phyloP scores from a whole-genome alignment of 2,329 filamentous ascomycete genomes.

The Xylariomycetidae sp. region DNA sequence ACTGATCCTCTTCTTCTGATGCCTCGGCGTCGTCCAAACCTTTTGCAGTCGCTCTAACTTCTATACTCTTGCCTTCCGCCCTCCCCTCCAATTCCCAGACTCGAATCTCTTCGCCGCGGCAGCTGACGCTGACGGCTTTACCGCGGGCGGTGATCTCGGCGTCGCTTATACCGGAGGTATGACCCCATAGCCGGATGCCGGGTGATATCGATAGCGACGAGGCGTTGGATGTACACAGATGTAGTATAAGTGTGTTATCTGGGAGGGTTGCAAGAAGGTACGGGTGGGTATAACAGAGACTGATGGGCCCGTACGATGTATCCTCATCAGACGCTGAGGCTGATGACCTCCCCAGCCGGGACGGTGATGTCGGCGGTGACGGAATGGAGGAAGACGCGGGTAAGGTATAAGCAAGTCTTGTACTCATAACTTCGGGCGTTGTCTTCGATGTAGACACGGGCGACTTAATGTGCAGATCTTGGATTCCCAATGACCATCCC shows the following conservation, averaged over 20 bases:
- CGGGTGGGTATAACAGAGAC: conserved; percentile 70
- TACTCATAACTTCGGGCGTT: conserved; percentile 31
- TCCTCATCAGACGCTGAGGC: conserved; percentile 3
- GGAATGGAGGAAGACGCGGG: conserved; percentile 18
- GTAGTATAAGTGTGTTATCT: conserved; percentile 82
- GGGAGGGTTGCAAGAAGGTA: conserved; percentile 80
- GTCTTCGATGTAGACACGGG: conserved; percentile 20
- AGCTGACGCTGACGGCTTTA: conserved; percentile 86
- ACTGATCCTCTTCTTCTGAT: conserved; percentile 1
- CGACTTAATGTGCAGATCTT: conserved; percentile 67
- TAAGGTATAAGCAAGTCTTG: conserved; percentile 35
- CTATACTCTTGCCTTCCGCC: conserved; percentile 43
- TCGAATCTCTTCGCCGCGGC: conserved; percentile 70
- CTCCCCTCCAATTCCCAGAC: conserved; percentile 87
- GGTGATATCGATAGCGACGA: conserved; percentile 63
- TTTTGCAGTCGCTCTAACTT: conserved; percentile 40
- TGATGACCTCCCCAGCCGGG: conserved; percentile 8
- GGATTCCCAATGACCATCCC: conserved; percentile 88
- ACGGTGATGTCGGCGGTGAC: conserved; percentile 21
- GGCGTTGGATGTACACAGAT: conserved; percentile 71
- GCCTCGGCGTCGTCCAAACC: conserved; percentile 15
- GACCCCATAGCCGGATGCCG: conserved; percentile 79
- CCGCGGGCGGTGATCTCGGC: conserved; percentile 80
- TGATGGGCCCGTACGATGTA: conserved; percentile 49
- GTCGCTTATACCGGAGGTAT: conserved; percentile 83